Conservation (phyloP, 2,329 filamentous ascomycete species). For the Fusarium chaquense region DNA sequence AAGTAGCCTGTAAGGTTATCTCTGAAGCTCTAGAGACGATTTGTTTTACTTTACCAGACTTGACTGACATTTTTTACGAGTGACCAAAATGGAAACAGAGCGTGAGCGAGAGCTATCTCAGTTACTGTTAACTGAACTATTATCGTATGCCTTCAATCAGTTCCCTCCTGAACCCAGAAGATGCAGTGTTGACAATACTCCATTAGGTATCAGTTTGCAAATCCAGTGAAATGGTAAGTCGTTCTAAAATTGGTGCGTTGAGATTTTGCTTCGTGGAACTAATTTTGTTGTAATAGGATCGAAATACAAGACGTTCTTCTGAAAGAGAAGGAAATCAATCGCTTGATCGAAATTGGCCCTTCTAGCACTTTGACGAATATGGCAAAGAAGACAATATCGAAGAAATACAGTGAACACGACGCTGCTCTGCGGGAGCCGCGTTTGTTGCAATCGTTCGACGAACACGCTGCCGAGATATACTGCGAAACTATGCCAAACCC, state of each 20-base stretch:
- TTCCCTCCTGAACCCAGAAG: no score
- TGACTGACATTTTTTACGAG: background rate
- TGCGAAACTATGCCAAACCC: background rate
- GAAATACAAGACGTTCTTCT: background rate
- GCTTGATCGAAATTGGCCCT: background rate
- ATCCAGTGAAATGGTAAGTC: background rate
- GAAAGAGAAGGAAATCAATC: background rate
- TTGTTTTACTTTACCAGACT: background rate
- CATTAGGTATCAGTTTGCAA: background rate
- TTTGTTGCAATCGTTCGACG: background rate
- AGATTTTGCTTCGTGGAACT: background rate
- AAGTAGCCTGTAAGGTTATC: background rate
- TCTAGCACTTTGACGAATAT: background rate
- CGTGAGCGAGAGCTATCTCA: background rate
- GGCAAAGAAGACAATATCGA: background rate
- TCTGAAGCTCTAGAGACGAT: background rate
- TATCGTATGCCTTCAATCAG: background rate
- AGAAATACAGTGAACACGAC: background rate
- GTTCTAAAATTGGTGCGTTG: background rate
- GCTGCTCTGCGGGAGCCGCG: background rate
- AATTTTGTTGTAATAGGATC: background rate
- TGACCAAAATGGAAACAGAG: background rate
- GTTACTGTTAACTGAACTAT: background rate
- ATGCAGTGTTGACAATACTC: background rate
- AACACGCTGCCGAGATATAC: background rate